Percentiles rank a stretch among this genome's conserved stretches.
phyloP scores from a whole-genome alignment of 2,329 filamentous ascomycete species.

The Coniochaeta sp. region DNA sequence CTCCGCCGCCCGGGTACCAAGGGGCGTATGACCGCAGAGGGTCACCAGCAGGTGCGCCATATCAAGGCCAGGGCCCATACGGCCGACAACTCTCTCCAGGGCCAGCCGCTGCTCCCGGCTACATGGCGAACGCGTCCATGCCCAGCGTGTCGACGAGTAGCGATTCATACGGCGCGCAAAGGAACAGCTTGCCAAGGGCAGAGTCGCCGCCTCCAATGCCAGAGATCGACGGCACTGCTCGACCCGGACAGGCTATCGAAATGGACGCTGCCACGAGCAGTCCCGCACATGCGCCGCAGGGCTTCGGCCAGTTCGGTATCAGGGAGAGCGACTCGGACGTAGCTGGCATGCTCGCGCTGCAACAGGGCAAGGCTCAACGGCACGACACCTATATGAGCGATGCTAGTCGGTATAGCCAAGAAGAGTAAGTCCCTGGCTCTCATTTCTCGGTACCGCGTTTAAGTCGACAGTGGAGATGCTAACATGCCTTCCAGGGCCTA shows the following conservation, averaged over 20 bases:
- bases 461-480: neutral
- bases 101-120: conserved; percentile 25
- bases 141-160: conserved; percentile 22
- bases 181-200: conserved; percentile 45
- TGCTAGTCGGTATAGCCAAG: conserved; percentile 63
- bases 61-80: conserved; percentile 26
- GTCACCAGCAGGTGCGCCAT: conserved; percentile 25
- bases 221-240: conserved; percentile 26
- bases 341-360: conserved; percentile 64
- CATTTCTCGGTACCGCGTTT: neutral
- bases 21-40: conserved; percentile 29
- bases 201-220: conserved; percentile 58
- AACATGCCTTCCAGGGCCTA: conserved; percentile 30
- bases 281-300: conserved; percentile 32
- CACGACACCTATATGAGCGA: conserved; percentile 51
- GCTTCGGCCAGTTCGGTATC: conserved; percentile 38
- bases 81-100: conserved; percentile 28
- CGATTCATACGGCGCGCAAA: conserved; percentile 33
- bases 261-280: conserved; percentile 65
- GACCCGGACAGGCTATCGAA: conserved; percentile 63
- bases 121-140: conserved; percentile 28
- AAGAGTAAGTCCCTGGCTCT: conserved; percentile 53
- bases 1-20: conserved; percentile 36
- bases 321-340: conserved; percentile 65
- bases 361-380: conserved; percentile 40